Base-by-base conservation (phyloP, 257 asterid genomes). In the Sherardia arvensis region DNA sequence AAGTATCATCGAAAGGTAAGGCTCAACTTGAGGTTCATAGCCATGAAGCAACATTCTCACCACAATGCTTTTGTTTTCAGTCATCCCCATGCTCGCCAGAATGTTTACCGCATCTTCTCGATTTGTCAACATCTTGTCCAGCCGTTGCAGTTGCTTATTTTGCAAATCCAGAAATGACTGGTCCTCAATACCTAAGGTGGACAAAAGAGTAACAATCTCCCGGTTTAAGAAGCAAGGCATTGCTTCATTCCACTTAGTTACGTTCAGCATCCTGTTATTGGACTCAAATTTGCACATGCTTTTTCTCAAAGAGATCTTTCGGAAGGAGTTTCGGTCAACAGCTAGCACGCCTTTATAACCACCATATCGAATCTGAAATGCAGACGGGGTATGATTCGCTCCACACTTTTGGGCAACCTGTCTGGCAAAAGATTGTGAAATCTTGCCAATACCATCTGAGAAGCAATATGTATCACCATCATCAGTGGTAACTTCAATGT, bases 381-480 rank as follows among this genome's bases (percentile, higher is more conserved):
- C 99, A 0, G 97, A 87, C 3, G 99, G 99, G 25, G 75, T 65
- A 67, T 79, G 72, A 67, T 76, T 28, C 71, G 87, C 66, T 34
- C 95, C 89, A 69, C 87, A 71, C 68, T 83, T 83, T 43, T 69
- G 67, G 17, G 81, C 77, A 45, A 92, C 73, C 29, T 80, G 86
- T 65, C 26, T 76, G 4, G 99, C 95, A 66, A 92, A 84, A 49
- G 71, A 32, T 18, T 12, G 66, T 15, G 96, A 92, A 51, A 92
- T 89, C 76, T 89, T 89, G 27, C 97, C 99, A 3, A 92, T 87
- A 10, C 99, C 99, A 80, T 92, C 97, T 0, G 99, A 92, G 77
- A 92, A 92, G 72, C 97, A 89, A 61, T 92, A 81, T 8, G 74
- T 82, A 32, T 89, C 87, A 3, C 95, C 93, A 34, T 89, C 93